Percentiles rank a stretch among this genome's conserved stretches.
Evolutionary conservation across 306 rosid genomes (phyloP).

Genomic region (Albizia julibrissin): DNA sequence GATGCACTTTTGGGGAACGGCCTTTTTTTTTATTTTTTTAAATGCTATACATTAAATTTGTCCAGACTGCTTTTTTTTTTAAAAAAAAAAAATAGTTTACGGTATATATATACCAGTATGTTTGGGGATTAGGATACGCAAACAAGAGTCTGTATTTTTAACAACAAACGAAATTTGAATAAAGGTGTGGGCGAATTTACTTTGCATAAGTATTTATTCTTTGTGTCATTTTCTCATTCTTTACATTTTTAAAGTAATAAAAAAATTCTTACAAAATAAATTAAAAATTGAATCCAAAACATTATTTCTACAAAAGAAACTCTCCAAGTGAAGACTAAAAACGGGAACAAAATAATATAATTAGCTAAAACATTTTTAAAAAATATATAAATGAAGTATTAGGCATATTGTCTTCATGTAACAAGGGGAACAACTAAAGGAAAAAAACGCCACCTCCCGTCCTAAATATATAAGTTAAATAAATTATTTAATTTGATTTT

Average conservation of each 20-base stretch:
- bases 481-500: no score
- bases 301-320: background rate
- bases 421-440: background rate
- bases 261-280: background rate
- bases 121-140: no score
- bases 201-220: background rate
- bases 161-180: background rate
- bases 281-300: background rate
- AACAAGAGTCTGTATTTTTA: background rate
- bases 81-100: no score
- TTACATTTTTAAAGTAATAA: background rate
- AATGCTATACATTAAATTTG: background rate
- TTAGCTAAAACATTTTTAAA: no score
- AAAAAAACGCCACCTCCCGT: no score
- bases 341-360: background rate
- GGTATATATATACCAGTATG: no score
- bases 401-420: background rate
- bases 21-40: background rate
- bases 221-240: background rate
- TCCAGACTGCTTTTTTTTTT: background rate
- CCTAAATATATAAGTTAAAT: no score
- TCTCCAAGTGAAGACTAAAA: background rate
- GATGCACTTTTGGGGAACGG: conserved; percentile 28
- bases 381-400: no score
- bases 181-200: background rate